These are phyloP conservation scores for Moniliella sp. DNA, from an alignment of 1,284 basidiomycete species.

Conservation along the genomic window DNA sequence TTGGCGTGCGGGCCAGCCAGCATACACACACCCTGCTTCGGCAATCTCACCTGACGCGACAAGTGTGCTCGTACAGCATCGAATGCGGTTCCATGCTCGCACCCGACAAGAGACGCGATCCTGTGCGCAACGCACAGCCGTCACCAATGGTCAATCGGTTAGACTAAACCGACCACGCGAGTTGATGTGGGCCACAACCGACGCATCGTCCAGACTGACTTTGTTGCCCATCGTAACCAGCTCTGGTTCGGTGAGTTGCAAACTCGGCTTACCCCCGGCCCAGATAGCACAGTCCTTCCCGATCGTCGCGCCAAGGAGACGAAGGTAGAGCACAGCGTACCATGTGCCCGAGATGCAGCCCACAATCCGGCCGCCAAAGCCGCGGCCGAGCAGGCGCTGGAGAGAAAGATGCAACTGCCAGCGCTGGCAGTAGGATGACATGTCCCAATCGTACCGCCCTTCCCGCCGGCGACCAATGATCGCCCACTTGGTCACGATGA, in stretches of 20 bases:
- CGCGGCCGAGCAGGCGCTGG: constrained; percentile 19
- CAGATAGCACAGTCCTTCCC: constrained; percentile 26
- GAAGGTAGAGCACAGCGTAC: constrained; percentile 26
- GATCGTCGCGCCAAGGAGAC: constrained; percentile 22
- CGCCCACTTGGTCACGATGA: constrained; percentile 25
- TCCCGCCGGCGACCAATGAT: constrained; percentile 27
- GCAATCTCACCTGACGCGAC: constrained; percentile 31
- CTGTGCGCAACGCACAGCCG: constrained; percentile 27
- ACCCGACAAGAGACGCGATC: constrained; percentile 25
- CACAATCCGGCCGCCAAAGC: constrained; percentile 27
- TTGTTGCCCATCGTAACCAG: constrained; percentile 28
- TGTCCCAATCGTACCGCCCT: constrained; percentile 32
- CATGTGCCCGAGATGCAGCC: constrained; percentile 21
- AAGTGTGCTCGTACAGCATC: constrained; percentile 31
- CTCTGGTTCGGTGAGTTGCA: constrained; percentile 30
- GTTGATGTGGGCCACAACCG: constrained; percentile 32
- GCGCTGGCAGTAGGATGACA: constrained; percentile 30
- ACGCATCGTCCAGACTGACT: constrained; percentile 27
- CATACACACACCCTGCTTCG: constrained; percentile 26
- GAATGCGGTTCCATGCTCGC: constrained; percentile 27
- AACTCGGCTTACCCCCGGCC: constrained; percentile 29
- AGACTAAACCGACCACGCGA: constrained; percentile 28
- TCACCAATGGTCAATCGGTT: constrained; percentile 30
- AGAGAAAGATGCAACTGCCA: constrained; percentile 29
- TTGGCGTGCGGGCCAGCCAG: constrained; percentile 27